A percentile compares a stretch with the other conserved stretches of the same genome.
These are phyloP conservation scores for Setaria italica DNA, from an alignment of 202 grass and related monocot species.

Conservation along the genomic window DNA sequence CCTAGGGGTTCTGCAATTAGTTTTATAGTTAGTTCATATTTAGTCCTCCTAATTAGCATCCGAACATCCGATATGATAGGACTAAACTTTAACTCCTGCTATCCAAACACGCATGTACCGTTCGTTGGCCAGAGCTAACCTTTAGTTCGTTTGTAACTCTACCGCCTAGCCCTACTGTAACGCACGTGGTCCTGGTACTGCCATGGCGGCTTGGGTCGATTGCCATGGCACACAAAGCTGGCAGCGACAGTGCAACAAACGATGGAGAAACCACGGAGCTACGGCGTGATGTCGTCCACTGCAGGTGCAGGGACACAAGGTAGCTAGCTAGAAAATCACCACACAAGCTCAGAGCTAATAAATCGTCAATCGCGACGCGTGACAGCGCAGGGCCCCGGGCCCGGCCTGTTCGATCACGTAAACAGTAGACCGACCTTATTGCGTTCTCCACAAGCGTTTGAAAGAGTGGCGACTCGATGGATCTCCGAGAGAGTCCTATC, in stretches of 20 bases:
- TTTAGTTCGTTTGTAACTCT: background rate
- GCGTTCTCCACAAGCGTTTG: constrained; percentile 27
- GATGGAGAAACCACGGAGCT: background rate
- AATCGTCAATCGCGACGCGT: background rate
- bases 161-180: background rate
- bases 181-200: background rate
- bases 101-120: no score
- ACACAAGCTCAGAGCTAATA: background rate
- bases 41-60: no score
- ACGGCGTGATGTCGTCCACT: background rate
- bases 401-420: background rate
- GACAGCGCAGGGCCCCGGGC: background rate
- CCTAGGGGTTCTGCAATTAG: no score
- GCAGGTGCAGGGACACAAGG: background rate
- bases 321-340: no score
- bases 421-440: background rate
- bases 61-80: no score
- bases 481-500: background rate
- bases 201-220: background rate
- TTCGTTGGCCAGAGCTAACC: no score
- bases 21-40: no score
- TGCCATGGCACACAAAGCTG: background rate
- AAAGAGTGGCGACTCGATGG: constrained; percentile 2
- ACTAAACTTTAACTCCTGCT: no score
- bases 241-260: constrained; percentile 26